Base-by-base conservation (phyloP, 1,284 basidiomycete species). In the Sporisorium sorghi region DNA sequence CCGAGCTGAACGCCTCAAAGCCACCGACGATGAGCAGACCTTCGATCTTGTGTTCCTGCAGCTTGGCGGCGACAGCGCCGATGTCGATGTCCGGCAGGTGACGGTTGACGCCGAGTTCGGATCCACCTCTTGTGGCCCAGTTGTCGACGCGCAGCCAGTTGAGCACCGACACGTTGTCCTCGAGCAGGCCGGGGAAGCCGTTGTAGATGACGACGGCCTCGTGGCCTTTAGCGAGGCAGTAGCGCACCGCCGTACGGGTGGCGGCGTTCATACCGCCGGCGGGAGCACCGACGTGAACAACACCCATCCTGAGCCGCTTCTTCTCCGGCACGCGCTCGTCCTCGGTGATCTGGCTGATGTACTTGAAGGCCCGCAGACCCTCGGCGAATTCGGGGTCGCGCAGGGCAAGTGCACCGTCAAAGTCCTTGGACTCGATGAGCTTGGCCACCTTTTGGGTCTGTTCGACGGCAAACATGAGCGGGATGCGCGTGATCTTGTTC, bases 201-300 rank as follows among this genome's bases (percentile, higher is more conserved):
- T 98, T 99, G 87, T 95, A 90, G 77, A 99, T 90, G 0, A 91
- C 93, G 30, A 97, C 87, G 15, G 95, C 92, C 21, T 89, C 92
- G 85, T 99, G 96, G 0, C 97, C 96, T 81, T 93, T 92, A 66
- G 90, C 90, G 71, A 96, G 87, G 84, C 94, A 98, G 87, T 93
- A 97, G 17, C 96, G 91, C 8, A 93, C 94, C 1, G 93, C 94
- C 33, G 95, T 91, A 47, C 96, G 91, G 0, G 94, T 97, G 0
- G 96, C 96, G 1, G 95, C 95, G 84, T 99, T 98, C 93, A 99
- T 98, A 12, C 97, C 96, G 60, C 96, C 95, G 4, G 96, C 95
- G 3, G 97, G 96, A 0, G 97, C 97, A 67, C 96, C 96, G 81
- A 96, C 91, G 81, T 97, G 94, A 86, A 97, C 91, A 81, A 98